Evolutionary conservation across 148 eudicot genomes (phyloP).

Genomic region (Selenicereus undatus): DNA sequence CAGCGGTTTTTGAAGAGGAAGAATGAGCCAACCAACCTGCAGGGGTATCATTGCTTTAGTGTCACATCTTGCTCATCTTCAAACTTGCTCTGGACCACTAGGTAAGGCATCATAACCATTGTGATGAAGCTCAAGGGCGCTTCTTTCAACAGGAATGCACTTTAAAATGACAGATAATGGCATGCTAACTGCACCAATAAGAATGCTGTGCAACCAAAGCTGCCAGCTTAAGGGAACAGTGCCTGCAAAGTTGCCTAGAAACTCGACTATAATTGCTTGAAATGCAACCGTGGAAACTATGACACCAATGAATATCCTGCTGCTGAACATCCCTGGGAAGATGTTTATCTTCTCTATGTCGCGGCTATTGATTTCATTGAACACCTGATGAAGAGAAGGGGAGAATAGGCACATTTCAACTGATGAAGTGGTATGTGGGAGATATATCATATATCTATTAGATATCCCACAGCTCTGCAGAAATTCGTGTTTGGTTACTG

Average conservation of each 20-base stretch:
- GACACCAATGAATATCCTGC: slow-evolving; percentile 71
- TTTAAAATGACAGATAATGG: slow-evolving; percentile 70
- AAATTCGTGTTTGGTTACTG: no score
- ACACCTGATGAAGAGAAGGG: slow-evolving; percentile 44
- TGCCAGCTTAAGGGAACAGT: slow-evolving; percentile 89
- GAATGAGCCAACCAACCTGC: not conserved
- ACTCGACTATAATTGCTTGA: slow-evolving; percentile 85
- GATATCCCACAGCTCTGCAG: no score
- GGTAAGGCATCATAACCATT: slow-evolving; percentile 68
- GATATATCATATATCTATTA: no score
- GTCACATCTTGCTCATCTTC: slow-evolving; percentile 10
- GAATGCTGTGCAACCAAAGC: slow-evolving; percentile 67
- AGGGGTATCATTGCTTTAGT: not conserved
- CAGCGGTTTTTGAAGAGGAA: no score
- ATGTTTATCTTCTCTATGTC: slow-evolving; percentile 90
- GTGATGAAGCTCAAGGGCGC: slow-evolving; percentile 33
- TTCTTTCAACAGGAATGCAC: slow-evolving; percentile 68
- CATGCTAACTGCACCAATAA: slow-evolving; percentile 63
- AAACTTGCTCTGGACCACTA: slow-evolving; percentile 60
- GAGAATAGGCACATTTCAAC: not conserved
- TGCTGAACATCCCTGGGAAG: slow-evolving; percentile 67
- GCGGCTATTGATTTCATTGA: slow-evolving; percentile 97
- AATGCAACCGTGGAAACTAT: slow-evolving; percentile 67
- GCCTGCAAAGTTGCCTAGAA: slow-evolving; percentile 82
- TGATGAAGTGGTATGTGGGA: no score